Percentiles rank a stretch among this genome's conserved stretches.
These are phyloP conservation scores for Ambrosiella xylebori DNA, from an alignment of 2,329 filamentous ascomycete species.

Conservation along the genomic window DNA sequence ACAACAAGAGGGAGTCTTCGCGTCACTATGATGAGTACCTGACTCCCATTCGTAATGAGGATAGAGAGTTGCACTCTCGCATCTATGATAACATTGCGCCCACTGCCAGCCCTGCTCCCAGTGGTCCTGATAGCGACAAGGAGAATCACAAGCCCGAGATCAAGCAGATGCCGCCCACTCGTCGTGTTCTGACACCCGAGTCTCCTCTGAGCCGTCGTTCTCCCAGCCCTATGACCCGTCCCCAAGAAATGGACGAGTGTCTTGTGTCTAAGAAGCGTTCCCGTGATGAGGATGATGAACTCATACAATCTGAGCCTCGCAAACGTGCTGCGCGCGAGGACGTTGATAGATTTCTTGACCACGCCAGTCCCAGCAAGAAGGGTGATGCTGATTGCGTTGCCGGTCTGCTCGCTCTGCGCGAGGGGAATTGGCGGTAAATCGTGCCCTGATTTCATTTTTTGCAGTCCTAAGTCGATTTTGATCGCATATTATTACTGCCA, in stretches of 20 bases:
- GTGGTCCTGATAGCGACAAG: slow-evolving; percentile 44
- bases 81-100: neutral
- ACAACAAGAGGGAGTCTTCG: neutral
- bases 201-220: slow-evolving; percentile 21
- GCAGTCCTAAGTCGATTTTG: neutral
- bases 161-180: slow-evolving; percentile 22
- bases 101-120: slow-evolving; percentile 7
- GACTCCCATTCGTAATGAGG: slow-evolving; percentile 30
- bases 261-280: slow-evolving; percentile 15
- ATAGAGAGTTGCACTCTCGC: slow-evolving; percentile 21
- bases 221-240: slow-evolving; percentile 3
- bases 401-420: slow-evolving; percentile 71
- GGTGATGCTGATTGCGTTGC: slow-evolving; percentile 79
- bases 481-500: neutral
- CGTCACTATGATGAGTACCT: slow-evolving; percentile 25
- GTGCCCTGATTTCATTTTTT: neutral
- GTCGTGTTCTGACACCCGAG: slow-evolving; percentile 19
- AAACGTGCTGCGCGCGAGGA: slow-evolving; percentile 31
- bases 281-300: slow-evolving; percentile 3
- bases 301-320: slow-evolving; percentile 15
- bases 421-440: slow-evolving; percentile 56
- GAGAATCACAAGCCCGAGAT: slow-evolving; percentile 64
- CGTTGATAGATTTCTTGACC: slow-evolving; percentile 57
- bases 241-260: slow-evolving; percentile 17
- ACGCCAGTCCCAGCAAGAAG: slow-evolving; percentile 52